These are phyloP conservation scores for Malus orientalis DNA, from an alignment of 306 rosid genomes.

Conservation along the genomic window DNA sequence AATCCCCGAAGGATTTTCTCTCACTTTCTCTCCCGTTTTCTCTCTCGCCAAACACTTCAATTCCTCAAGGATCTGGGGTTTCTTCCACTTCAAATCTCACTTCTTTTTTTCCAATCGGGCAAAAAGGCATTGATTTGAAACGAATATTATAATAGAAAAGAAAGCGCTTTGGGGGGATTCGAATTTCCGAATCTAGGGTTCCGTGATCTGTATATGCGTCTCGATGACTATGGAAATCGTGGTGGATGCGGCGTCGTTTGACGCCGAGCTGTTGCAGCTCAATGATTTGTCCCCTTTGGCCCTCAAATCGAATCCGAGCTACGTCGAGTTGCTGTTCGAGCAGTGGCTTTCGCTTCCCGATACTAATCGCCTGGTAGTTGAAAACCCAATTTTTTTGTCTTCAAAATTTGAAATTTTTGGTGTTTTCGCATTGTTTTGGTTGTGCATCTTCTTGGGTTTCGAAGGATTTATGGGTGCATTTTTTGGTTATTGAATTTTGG, in stretches of 20 bases:
- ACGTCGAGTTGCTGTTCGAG: constrained; percentile 74
- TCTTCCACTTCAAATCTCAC: no score
- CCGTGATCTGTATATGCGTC: constrained; percentile 26
- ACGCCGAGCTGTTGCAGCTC: constrained; percentile 87
- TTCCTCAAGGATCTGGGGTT: no score
- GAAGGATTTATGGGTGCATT: background rate
- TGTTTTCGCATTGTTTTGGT: background rate
- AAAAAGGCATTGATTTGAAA: constrained; percentile 6
- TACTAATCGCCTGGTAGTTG: constrained; percentile 73
- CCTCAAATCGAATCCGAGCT: constrained; percentile 63
- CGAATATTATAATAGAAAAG: no score
- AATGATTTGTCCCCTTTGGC: constrained; percentile 71
- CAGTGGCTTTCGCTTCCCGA: constrained; percentile 94
- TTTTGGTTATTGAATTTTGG: background rate
- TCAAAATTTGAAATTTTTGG: background rate
- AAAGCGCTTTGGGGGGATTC: constrained; percentile 1
- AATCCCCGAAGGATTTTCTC: no score
- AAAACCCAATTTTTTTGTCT: background rate
- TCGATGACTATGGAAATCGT: constrained; percentile 72
- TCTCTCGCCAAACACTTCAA: no score
- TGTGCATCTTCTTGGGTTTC: background rate
- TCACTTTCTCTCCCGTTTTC: no score
- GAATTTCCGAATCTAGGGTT: constrained; percentile 30
- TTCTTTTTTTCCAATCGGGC: no score
- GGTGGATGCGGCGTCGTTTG: constrained; percentile 70